These are phyloP conservation scores for Solanum chmielewskii DNA, from an alignment of 257 asterid species.

Conservation along the genomic window DNA sequence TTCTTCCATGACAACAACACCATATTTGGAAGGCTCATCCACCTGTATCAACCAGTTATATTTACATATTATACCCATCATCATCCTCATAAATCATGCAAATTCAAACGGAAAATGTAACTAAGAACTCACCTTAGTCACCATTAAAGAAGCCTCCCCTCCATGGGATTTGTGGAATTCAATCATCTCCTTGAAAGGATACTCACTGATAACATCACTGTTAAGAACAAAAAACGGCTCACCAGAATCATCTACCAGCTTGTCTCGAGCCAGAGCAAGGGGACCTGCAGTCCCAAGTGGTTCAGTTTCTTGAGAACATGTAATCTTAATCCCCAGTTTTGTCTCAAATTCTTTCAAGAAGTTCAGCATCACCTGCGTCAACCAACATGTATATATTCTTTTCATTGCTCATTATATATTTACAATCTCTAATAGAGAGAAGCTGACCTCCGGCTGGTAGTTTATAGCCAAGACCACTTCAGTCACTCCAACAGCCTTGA, in stretches of 20 bases:
- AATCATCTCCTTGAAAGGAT: constrained; percentile 80
- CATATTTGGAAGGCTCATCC: constrained; percentile 70
- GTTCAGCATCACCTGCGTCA: constrained; percentile 55
- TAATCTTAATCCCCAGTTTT: constrained; percentile 83
- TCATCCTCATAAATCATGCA: neutral
- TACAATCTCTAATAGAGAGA: neutral
- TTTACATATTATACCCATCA: neutral
- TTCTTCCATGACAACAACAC: constrained; percentile 63
- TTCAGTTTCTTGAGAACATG: constrained; percentile 94
- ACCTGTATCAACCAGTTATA: constrained; percentile 27
- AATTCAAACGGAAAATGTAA: neutral
- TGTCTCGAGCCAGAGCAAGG: constrained; percentile 93
- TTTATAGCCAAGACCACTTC: constrained; percentile 94
- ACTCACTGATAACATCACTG: constrained; percentile 90
- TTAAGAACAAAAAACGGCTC: constrained; percentile 92
- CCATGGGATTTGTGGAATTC: constrained; percentile 91
- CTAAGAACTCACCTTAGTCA: constrained; percentile 40
- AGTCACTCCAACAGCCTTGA: constrained; percentile 83
- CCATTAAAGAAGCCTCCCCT: constrained; percentile 97
- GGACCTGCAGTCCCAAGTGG: constrained; percentile 99
- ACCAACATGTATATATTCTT: neutral
- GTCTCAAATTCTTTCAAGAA: constrained; percentile 85
- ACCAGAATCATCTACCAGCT: constrained; percentile 69
- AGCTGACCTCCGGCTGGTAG: constrained; percentile 85
- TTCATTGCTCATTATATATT: neutral